A percentile compares a stretch with the other conserved stretches of the same genome.
Evolutionary conservation across 768 basidiomycete genomes (phyloP).

Genomic region (Suillus americanus): DNA sequence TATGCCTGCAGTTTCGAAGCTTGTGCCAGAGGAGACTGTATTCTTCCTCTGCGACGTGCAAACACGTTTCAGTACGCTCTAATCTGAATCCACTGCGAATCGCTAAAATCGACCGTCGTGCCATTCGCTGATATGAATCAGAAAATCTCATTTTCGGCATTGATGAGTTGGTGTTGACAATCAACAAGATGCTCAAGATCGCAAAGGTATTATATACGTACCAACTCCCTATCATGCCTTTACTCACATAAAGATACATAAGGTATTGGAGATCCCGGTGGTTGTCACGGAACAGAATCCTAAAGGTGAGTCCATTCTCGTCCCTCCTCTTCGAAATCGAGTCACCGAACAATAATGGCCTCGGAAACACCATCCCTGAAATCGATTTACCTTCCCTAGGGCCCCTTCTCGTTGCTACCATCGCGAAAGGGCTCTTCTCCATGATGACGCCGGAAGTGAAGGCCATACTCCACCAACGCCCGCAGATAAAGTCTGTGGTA

Average conservation of each 20-base stretch:
- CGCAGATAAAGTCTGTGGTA: slow-evolving; percentile 58
- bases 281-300: slow-evolving; percentile 84
- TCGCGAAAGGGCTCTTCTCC: slow-evolving; percentile 80
- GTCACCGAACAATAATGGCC: slow-evolving; percentile 39
- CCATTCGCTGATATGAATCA: slow-evolving; percentile 24
- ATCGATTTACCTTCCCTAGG: slow-evolving; percentile 57
- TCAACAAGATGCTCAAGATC: slow-evolving; percentile 74
- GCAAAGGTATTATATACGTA: slow-evolving; percentile 54
- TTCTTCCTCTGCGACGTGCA: slow-evolving; percentile 89
- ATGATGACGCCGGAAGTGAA: slow-evolving; percentile 77
- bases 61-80: slow-evolving; percentile 62
- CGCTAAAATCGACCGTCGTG: background rate
- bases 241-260: slow-evolving; percentile 1
- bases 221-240: background rate
- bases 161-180: slow-evolving; percentile 56
- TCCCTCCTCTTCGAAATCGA: background rate
- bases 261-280: slow-evolving; percentile 69
- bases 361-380: slow-evolving; percentile 67
- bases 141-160: slow-evolving; percentile 67
- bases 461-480: slow-evolving; percentile 44
- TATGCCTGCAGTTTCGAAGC: slow-evolving; percentile 33
- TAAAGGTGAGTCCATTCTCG: slow-evolving; percentile 46
- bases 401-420: slow-evolving; percentile 54
- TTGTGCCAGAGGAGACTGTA: slow-evolving; percentile 43
- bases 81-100: background rate